Conservation (phyloP, 73 alveolate species). For the Stentor coeruleus region DNA sequence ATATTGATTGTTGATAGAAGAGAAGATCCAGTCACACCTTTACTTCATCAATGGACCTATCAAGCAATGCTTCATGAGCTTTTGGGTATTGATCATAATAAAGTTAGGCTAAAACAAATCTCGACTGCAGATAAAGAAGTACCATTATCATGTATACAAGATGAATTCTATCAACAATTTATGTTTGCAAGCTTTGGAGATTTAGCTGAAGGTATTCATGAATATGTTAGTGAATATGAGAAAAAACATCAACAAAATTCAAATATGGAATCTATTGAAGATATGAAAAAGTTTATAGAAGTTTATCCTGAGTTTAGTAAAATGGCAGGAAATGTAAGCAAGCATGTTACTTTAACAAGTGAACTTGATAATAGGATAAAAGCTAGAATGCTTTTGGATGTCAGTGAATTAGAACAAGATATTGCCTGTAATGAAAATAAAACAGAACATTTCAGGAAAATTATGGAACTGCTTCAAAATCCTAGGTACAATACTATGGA, state of each 20-base stretch:
- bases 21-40: conserved; percentile 99
- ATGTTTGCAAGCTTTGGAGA: conserved; percentile 90
- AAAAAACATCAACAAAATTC: conserved; percentile 48
- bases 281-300: conserved; percentile 75
- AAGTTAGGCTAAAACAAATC: conserved; percentile 58
- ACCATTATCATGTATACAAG: conserved; percentile 29
- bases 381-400: conserved; percentile 62
- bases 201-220: conserved; percentile 78
- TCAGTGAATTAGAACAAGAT: conserved; percentile 79
- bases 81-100: conserved; percentile 89
- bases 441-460: conserved; percentile 41
- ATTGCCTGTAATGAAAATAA: conserved; percentile 73
- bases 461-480: conserved; percentile 45
- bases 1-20: conserved; percentile 89
- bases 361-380: conserved; percentile 80
- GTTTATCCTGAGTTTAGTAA: conserved; percentile 75
- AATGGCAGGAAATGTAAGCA: conserved; percentile 76
- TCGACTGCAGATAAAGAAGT: neutral
- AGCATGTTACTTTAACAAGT: conserved; percentile 86
- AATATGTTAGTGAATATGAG: conserved; percentile 54
- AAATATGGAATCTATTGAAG: conserved; percentile 71
- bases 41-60: conserved; percentile 99
- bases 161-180: conserved; percentile 59
- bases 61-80: conserved; percentile 99
- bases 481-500: conserved; percentile 55